These are phyloP conservation scores for Microbotryum intermedium DNA, from an alignment of 1,284 basidiomycete species.

Conservation along the genomic window DNA sequence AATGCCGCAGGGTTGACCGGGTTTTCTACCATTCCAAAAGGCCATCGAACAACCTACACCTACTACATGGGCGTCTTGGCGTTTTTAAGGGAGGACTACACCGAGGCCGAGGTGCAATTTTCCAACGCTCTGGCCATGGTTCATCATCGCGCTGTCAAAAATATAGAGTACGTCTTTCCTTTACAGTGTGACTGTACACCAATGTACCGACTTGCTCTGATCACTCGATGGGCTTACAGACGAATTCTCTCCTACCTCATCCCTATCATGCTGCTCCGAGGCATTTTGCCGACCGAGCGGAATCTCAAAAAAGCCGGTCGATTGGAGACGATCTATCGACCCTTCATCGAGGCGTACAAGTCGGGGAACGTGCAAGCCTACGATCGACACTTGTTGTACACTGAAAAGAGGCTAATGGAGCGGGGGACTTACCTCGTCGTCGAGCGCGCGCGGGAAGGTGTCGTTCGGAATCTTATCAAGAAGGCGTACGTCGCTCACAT, in stretches of 20 bases:
- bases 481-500: slow-evolving; percentile 55
- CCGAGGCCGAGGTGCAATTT: slow-evolving; percentile 49
- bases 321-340: slow-evolving; percentile 63
- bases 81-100: slow-evolving; percentile 86
- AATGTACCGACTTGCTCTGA: too few species aligned
- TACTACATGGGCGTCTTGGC: slow-evolving; percentile 91
- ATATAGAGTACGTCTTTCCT: slow-evolving; percentile 14
- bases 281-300: slow-evolving; percentile 66
- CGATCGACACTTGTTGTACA: slow-evolving; percentile 61
- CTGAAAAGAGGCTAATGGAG: slow-evolving; percentile 62
- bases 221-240: slow-evolving; percentile 41
- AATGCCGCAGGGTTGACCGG: slow-evolving; percentile 70
- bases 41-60: slow-evolving; percentile 82
- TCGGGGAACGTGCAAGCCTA: slow-evolving; percentile 69
- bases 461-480: slow-evolving; percentile 74
- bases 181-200: too few species aligned
- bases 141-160: slow-evolving; percentile 5
- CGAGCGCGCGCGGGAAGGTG: slow-evolving; percentile 79
- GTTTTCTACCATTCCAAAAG: slow-evolving; percentile 62
- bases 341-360: slow-evolving; percentile 70
- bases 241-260: slow-evolving; percentile 84
- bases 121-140: slow-evolving; percentile 2
- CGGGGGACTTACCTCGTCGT: slow-evolving; percentile 76
- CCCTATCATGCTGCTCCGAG: slow-evolving; percentile 75
- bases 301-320: slow-evolving; percentile 32